Conservation (phyloP, 2,329 filamentous ascomycete genomes). For the Colletotrichum spaethianum region DNA sequence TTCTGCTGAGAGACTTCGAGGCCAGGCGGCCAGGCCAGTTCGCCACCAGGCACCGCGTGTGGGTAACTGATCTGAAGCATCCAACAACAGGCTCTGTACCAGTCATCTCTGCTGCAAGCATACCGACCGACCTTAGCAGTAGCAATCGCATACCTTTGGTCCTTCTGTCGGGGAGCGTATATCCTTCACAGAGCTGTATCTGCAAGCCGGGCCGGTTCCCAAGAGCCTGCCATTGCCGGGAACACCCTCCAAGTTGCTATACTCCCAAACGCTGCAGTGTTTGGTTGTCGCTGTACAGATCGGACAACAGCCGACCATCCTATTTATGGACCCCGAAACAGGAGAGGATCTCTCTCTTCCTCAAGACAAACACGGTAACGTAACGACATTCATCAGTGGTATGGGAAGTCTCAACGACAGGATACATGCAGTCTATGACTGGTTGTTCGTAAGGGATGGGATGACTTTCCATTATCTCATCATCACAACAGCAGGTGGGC, state of each 20-base stretch:
- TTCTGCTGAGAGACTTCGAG: constrained; percentile 58
- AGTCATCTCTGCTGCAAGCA: constrained; percentile 62
- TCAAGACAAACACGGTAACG: constrained; percentile 56
- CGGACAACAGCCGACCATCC: constrained; percentile 61
- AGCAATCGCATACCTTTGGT: constrained; percentile 60
- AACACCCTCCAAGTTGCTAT: constrained; percentile 67
- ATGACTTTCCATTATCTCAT: constrained; percentile 75
- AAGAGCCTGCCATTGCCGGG: constrained; percentile 63
- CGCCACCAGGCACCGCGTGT: constrained; percentile 61
- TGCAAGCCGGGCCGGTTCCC: constrained; percentile 61
- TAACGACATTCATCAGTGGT: constrained; percentile 65
- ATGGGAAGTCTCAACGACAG: constrained; percentile 71
- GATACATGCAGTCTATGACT: constrained; percentile 74
- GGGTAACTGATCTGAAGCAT: constrained; percentile 66
- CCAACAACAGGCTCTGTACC: constrained; percentile 60
- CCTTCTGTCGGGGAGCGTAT: constrained; percentile 66
- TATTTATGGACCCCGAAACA: constrained; percentile 70
- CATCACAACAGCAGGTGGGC: constrained; percentile 68
- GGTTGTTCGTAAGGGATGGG: constrained; percentile 71
- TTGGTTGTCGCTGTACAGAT: constrained; percentile 67
- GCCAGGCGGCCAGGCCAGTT: constrained; percentile 49
- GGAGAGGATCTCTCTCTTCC: constrained; percentile 66
- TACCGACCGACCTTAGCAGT: constrained; percentile 57
- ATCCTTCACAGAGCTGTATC: constrained; percentile 67
- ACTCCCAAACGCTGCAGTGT: constrained; percentile 66